Base-by-base conservation (phyloP, 1,284 basidiomycete genomes). In the Meira miltonrushii region DNA sequence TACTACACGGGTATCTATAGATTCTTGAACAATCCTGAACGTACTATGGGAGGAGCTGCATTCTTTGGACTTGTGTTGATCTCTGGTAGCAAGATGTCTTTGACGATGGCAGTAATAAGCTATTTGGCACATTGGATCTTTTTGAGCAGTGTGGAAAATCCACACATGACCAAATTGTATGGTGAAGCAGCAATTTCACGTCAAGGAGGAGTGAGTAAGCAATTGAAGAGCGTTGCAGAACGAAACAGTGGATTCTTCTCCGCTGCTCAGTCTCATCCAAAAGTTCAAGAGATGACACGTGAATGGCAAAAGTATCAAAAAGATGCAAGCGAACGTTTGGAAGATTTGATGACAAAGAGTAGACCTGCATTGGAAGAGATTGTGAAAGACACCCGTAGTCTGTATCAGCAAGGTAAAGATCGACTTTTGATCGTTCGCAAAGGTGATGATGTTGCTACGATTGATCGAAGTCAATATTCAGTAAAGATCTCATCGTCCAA, bases 161-260 rank as follows among this genome's bases (percentile, higher is more conserved):
- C 95, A 19, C 94, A 98, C 79, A 98, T 98, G 94, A 86, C 85
- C 67, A 91, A 53, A 74, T 82, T 97, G 15, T 98, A 97, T 78
- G 94, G 94, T 13, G 86, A 92, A 71, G 69, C 71, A 10, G 87
- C 89, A 5, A 82, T 98, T 17, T 86, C 93, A 63, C 90, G 91
- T 77, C 94, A 97, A 61, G 93, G 92, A 7, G 95, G 94, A 39
- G 88, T 97, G 66, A 91, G 93, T 62, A 95, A 96, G 82, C 93
- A 96, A 28, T 87, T 98, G 78, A 92, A 92, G 80, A 88, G 84
- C 57, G 90, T 92, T 8, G 91, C 92, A 1, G 86, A 84, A 68
- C 87, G 86, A 79, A 90, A 92, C 64, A 87, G 62, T 0, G 60
- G 64, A n/a, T 55, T 75, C 15, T 67, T 75, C 57, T 33, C 54